Evolutionary conservation across 352 stramenopile species (phyloP).

Genomic region (Phytophthora cactorum): DNA sequence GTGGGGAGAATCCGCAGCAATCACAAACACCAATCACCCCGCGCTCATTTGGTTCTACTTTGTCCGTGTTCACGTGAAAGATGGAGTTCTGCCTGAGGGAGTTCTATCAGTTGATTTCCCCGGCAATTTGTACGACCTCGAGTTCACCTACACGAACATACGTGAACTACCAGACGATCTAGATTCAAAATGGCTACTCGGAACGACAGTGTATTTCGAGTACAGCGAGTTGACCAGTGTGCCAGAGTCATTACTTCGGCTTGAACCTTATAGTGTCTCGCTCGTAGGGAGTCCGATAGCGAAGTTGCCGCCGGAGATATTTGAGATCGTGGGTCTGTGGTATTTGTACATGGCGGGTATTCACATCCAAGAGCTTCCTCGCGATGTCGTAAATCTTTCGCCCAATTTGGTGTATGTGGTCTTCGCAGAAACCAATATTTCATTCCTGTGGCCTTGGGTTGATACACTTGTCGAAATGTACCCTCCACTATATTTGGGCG

Average conservation of each 20-base stretch:
- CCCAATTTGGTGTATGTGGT: conserved; percentile 2
- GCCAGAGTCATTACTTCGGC: conserved; percentile 19
- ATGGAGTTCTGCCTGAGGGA: conserved; percentile 35
- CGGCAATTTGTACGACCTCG: conserved; percentile 36
- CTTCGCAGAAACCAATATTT: conserved; percentile 20
- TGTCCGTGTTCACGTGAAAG: conserved; percentile 39
- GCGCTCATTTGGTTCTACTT: conserved; percentile 40
- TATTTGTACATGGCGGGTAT: conserved; percentile 27
- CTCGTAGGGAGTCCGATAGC: conserved; percentile 37
- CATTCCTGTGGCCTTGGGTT: conserved; percentile 32
- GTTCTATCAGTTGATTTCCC: conserved; percentile 33
- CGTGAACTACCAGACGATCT: conserved; percentile 38
- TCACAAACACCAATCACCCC: conserved; percentile 31
- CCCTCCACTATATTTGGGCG: conserved; percentile 5
- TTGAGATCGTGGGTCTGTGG: conserved; percentile 19
- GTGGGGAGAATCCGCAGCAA: conserved; percentile 34
- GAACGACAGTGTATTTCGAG: conserved; percentile 33
- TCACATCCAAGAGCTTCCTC: conserved; percentile 21
- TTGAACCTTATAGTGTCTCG: conserved; percentile 33
- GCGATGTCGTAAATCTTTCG: conserved; percentile 29
- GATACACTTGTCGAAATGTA: conserved; percentile 19
- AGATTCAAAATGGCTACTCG: conserved; percentile 42
- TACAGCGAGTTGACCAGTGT: conserved; percentile 32
- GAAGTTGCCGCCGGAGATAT: conserved; percentile 25
- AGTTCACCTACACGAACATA: conserved; percentile 49